Base-by-base conservation (phyloP, 257 asterid species). In the Parsonsia alboflavescens region DNA sequence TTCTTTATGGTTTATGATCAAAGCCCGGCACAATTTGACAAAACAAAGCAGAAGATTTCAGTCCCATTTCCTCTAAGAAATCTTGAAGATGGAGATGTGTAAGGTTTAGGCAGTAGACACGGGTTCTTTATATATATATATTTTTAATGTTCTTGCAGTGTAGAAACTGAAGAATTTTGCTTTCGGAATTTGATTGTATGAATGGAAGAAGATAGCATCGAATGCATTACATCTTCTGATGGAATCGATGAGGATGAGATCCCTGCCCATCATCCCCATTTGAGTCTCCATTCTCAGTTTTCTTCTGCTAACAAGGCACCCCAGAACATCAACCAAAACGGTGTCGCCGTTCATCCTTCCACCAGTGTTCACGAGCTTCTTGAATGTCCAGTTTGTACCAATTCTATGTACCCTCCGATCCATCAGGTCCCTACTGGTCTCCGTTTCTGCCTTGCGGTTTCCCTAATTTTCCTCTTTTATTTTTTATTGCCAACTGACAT, bases 361-460 rank as follows among this genome's bases (percentile, higher is more conserved):
- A 63, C 84, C 28, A 74, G 82, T 77, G 86, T 84, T 39, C 88
- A 82, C 71, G 86, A 84, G 74, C 88, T 84, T 46, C 84, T 84
- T 26, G 88, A 84, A 77, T 84, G 88, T 62, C 88, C 88, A 22
- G 86, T 84, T 75, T 84, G 88, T 74, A 81, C 86, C 56, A 84
- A 84, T 82, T 81, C 86, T 21, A 84, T 84, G 86, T 84, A 84
- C 77, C 88, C 88, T 75, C 88, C 88, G 12, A 84, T 82, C 57
- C 88, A 84, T 71, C 88, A 84, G 88, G 88, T 84, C 44, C 63
- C 21, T 64, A 30, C 68, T 61, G 48, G 70, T 62, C 54, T 59
- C 42, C n/a, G 58, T 71, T 71, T 56, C 26, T 57, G 42, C 53
- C 66, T 66, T 30, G 63, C 73, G 77, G 65, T 71, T 44, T 53